Conservation (phyloP, 768 basidiomycete genomes). For the Boletellus sp. region DNA sequence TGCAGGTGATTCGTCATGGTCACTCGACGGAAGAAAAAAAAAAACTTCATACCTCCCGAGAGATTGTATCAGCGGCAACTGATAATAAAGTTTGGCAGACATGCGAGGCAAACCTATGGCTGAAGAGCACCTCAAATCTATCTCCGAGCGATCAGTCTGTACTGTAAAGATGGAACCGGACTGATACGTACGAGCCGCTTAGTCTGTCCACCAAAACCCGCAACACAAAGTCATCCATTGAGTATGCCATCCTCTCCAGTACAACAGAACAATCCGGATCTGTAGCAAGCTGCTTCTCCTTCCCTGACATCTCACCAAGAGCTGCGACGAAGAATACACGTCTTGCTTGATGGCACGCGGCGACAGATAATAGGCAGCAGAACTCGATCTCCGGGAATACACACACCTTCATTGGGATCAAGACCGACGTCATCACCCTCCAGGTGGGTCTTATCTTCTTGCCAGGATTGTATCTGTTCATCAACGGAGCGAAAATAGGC, state of each 20-base stretch:
- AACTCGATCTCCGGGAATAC: not conserved
- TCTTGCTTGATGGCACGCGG: slow-evolving; percentile 46
- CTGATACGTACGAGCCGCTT: slow-evolving; percentile 73
- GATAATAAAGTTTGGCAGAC: slow-evolving; percentile 87
- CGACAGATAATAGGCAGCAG: not conserved
- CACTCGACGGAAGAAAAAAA: not conserved
- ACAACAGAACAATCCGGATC: slow-evolving; percentile 93
- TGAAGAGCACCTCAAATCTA: slow-evolving; percentile 62
- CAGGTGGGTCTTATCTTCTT: slow-evolving; percentile 42
- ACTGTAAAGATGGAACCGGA: slow-evolving; percentile 2
- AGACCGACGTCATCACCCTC: slow-evolving; percentile 44
- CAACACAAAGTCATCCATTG: slow-evolving; percentile 95
- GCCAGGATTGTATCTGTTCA: slow-evolving; percentile 84
- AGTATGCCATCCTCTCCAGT: slow-evolving; percentile 84
- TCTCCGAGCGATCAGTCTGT: slow-evolving; percentile 3
- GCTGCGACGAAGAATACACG: slow-evolving; percentile 79
- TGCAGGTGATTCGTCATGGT: slow-evolving; percentile 23
- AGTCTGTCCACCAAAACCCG: slow-evolving; percentile 87
- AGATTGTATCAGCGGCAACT: slow-evolving; percentile 58
- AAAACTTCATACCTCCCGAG: slow-evolving; percentile 54
- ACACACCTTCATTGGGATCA: slow-evolving; percentile 70
- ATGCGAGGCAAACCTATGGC: slow-evolving; percentile 92
- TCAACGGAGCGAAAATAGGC: slow-evolving; percentile 92
- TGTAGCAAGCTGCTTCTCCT: slow-evolving; percentile 87
- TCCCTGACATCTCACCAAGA: slow-evolving; percentile 76